phyloP scores from a whole-genome alignment of 2,329 filamentous ascomycete genomes.

The Ophiostoma sp. region DNA sequence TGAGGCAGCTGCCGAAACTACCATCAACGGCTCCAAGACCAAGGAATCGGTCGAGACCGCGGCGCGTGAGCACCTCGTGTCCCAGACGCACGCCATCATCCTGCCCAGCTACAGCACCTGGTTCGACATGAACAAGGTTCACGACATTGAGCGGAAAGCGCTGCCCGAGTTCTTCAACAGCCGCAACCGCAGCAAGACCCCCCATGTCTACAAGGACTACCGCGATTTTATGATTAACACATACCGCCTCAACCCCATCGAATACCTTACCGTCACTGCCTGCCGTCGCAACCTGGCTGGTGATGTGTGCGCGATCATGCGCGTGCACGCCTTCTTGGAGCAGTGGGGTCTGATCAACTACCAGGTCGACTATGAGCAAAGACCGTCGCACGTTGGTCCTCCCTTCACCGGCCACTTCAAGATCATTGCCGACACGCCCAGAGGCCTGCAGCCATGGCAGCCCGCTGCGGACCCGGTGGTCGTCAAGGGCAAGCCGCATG shows the following conservation, averaged over 20 bases:
- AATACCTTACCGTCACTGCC: constrained; percentile 95
- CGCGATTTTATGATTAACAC: constrained; percentile 99
- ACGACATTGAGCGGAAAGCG: constrained; percentile 87
- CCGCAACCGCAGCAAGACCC: constrained; percentile 95
- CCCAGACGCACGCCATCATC: constrained; percentile 92
- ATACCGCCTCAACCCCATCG: constrained; percentile 88
- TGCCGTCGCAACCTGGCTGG: constrained; percentile 92
- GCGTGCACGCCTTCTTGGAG: constrained; percentile 94
- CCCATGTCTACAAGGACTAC: constrained; percentile 96
- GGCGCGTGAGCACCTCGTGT: constrained; percentile 84
- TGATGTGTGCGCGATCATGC: constrained; percentile 98
- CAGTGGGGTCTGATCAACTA: constrained; percentile 99
- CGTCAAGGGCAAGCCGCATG: constrained; percentile 54
- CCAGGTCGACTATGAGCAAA: constrained; percentile 92
- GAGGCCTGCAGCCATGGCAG: constrained; percentile 91
- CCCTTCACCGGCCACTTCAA: constrained; percentile 98
- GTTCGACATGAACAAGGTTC: constrained; percentile 96
- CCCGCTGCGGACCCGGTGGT: constrained; percentile 71
- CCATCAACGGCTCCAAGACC: constrained; percentile 53
- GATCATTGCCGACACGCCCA: constrained; percentile 89
- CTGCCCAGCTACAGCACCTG: constrained; percentile 96
- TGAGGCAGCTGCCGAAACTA: constrained; percentile 15
- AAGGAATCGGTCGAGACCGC: constrained; percentile 79
- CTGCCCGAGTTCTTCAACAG: constrained; percentile 98
- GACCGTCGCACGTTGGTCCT: constrained; percentile 90